A percentile compares a stretch with the other conserved stretches of the same genome.
These are phyloP conservation scores for Stephanodiscus triporus DNA, from an alignment of 108 stramenopile genomes.

Conservation along the genomic window DNA sequence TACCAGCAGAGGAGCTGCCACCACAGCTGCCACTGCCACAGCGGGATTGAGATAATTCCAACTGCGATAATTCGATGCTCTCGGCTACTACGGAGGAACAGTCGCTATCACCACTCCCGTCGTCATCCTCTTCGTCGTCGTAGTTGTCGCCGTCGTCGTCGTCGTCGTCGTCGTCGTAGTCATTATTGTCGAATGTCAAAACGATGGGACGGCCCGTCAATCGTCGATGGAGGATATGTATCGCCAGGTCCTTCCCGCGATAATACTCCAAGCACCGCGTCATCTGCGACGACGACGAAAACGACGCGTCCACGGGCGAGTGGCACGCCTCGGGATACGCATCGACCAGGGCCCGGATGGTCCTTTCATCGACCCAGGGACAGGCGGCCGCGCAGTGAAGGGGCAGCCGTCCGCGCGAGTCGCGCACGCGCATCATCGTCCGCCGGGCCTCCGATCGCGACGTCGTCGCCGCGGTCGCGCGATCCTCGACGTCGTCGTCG, in stretches of 20 bases:
- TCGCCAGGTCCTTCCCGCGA: constrained; percentile 23
- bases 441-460: background rate
- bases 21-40: no score
- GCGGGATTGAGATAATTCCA: no score
- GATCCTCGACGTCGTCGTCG: background rate
- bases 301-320: constrained; percentile 11
- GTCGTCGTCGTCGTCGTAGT: background rate
- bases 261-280: constrained; percentile 15
- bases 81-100: background rate
- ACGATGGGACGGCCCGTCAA: background rate
- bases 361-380: constrained; percentile 21
- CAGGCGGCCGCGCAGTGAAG: constrained; percentile 38
- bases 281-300: constrained; percentile 1
- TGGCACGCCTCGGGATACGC: constrained; percentile 29
- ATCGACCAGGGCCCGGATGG: constrained; percentile 24
- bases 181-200: background rate
- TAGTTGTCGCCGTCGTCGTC: background rate
- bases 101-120: background rate
- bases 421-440: constrained; percentile 27
- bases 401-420: constrained; percentile 33
- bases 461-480: background rate
- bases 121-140: background rate
- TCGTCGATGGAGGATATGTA: constrained; percentile 17
- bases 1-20: background rate
- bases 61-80: no score